Conservation (phyloP, 2,329 filamentous ascomycete species). For the Tolypocladium tropicale region DNA sequence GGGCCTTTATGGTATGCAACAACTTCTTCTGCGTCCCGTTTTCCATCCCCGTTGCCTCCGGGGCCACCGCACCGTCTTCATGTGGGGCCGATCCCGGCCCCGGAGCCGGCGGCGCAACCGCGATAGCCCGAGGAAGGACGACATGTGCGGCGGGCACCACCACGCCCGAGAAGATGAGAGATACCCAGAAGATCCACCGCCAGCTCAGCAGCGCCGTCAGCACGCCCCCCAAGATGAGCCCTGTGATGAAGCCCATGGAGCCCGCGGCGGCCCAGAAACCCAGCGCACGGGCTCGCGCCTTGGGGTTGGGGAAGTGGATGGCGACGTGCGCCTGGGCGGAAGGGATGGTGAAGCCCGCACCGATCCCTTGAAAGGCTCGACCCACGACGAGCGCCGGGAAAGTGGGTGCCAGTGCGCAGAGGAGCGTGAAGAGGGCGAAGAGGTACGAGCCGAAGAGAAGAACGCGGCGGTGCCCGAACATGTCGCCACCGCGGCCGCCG, state of each 20-base stretch:
- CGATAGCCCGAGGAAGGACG: background rate
- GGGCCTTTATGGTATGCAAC: background rate
- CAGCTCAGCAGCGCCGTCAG: background rate
- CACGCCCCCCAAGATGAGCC: background rate
- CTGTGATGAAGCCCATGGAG: background rate
- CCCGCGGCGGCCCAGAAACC: slow-evolving; percentile 1
- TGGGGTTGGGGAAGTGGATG: background rate
- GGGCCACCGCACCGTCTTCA: background rate
- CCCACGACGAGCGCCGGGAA: background rate
- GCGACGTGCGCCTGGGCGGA: background rate
- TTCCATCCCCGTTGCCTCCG: background rate
- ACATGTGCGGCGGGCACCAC: background rate
- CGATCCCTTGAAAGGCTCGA: slow-evolving; percentile 1
- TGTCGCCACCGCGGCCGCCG: slow-evolving; percentile 1
- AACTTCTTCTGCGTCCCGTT: background rate
- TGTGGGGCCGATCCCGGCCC: background rate
- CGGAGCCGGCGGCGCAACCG: background rate
- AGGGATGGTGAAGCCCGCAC: slow-evolving; percentile 1
- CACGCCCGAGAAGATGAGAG: background rate
- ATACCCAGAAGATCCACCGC: slow-evolving; percentile 1
- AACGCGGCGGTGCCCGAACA: background rate
- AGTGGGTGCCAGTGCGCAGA: background rate
- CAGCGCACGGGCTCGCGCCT: background rate
- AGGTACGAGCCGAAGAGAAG: slow-evolving; percentile 1
- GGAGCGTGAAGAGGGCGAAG: slow-evolving; percentile 1